These are phyloP conservation scores for Hypoxylon lienhwacheense DNA, from an alignment of 495 filamentous ascomycete species.

Conservation along the genomic window DNA sequence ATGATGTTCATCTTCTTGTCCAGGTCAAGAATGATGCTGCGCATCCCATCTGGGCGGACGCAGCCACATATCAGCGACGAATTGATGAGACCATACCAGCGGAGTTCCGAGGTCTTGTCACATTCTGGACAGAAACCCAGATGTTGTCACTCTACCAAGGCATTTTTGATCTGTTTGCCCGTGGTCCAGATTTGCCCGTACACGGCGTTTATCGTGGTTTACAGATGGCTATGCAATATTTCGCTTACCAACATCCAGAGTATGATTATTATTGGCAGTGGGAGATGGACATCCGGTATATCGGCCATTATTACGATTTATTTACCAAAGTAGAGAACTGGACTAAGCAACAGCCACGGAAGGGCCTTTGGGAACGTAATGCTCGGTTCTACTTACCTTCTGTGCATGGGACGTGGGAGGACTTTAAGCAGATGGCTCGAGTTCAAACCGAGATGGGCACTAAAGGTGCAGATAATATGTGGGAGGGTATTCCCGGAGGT, in stretches of 20 bases:
- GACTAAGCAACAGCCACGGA: constrained; percentile 82
- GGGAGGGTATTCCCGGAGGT: constrained; percentile 50
- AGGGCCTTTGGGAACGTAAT: constrained; percentile 92
- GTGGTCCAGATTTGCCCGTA: constrained; percentile 67
- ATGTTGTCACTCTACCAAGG: constrained; percentile 87
- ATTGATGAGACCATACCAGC: constrained; percentile 73
- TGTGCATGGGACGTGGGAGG: constrained; percentile 87
- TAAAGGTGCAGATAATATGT: constrained; percentile 70
- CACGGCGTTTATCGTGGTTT: constrained; percentile 90
- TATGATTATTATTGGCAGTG: constrained; percentile 98
- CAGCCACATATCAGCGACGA: constrained; percentile 55
- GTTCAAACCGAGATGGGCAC: constrained; percentile 86
- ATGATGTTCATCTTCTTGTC: constrained; percentile 77
- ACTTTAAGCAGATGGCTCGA: constrained; percentile 90
- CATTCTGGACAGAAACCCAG: constrained; percentile 88
- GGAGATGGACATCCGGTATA: constrained; percentile 97
- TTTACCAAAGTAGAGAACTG: constrained; percentile 73
- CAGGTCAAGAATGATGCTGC: constrained; percentile 69
- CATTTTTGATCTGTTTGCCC: constrained; percentile 70
- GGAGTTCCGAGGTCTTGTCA: constrained; percentile 86
- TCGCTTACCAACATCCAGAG: constrained; percentile 84
- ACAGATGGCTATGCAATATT: constrained; percentile 93
- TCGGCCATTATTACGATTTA: constrained; percentile 93
- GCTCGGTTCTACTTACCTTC: constrained; percentile 87
- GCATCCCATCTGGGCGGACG: constrained; percentile 65